Percentiles rank a stretch among this genome's conserved stretches.
Evolutionary conservation across 108 stramenopile genomes (phyloP).

Genomic region (Skeletonema costatum): DNA sequence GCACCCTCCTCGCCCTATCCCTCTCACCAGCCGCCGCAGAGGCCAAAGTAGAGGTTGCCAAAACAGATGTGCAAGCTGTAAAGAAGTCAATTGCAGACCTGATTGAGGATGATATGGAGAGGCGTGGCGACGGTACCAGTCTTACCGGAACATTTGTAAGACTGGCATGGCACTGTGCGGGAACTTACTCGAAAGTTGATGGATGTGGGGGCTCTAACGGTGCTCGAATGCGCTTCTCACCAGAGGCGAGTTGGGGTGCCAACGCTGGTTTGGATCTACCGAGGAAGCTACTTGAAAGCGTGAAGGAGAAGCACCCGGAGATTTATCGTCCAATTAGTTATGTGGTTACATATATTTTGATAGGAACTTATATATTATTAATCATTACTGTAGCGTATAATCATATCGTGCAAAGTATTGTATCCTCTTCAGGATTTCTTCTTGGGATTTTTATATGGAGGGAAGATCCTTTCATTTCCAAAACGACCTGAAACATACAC

Average conservation of each 20-base stretch:
- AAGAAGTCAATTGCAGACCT: constrained; percentile 70
- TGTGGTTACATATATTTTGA: no score
- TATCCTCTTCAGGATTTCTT: no score
- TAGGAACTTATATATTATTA: no score
- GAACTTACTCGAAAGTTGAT: constrained; percentile 80
- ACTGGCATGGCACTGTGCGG: constrained; percentile 96
- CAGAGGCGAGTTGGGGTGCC: constrained; percentile 87
- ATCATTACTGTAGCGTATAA: no score
- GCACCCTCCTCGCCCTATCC: constrained; percentile 36
- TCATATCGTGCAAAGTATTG: no score
- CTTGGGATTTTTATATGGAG: no score
- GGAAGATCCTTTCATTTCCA: no score
- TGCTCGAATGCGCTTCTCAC: constrained; percentile 92
- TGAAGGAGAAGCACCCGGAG: constrained; percentile 86
- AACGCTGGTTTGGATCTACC: constrained; percentile 91
- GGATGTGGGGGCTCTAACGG: constrained; percentile 93
- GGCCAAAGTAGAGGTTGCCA: constrained; percentile 34
- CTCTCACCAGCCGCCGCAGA: constrained; percentile 18
- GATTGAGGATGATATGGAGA: constrained; percentile 78
- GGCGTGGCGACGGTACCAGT: constrained; percentile 76
- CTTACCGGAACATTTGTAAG: constrained; percentile 81
- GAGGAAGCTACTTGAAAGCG: constrained; percentile 69
- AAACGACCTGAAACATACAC: no score
- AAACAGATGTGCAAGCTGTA: constrained; percentile 64
- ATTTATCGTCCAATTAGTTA: no score